A percentile compares a stretch with the other conserved stretches of the same genome.
phyloP scores from a whole-genome alignment of 768 basidiomycete genomes.

The Amanita brunnescens region DNA sequence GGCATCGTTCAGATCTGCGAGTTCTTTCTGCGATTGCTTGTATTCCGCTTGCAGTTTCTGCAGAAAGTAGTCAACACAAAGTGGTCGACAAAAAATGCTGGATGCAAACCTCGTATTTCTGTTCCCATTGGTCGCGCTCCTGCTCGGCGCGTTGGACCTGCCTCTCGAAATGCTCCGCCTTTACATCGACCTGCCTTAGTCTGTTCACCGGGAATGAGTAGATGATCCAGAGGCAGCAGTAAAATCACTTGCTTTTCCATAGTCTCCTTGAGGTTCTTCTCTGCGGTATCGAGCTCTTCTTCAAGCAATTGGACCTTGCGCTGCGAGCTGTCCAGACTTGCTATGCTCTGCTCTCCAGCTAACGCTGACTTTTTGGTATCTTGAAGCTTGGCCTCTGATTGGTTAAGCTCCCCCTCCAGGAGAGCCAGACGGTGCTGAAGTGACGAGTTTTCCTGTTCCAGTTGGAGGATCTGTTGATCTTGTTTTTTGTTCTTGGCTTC shows the following conservation, averaged over 20 bases:
- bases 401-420: slow-evolving; percentile 62
- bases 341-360: slow-evolving; percentile 64
- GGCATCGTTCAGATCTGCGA: slow-evolving; percentile 71
- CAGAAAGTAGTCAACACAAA: slow-evolving; percentile 6
- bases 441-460: slow-evolving; percentile 82
- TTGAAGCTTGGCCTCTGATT: slow-evolving; percentile 54
- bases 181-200: slow-evolving; percentile 93
- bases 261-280: slow-evolving; percentile 95
- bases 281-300: slow-evolving; percentile 90
- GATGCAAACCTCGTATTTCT: slow-evolving; percentile 75
- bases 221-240: slow-evolving; percentile 14
- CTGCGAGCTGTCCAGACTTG: slow-evolving; percentile 59
- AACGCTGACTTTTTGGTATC: slow-evolving; percentile 56
- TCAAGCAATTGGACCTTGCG: slow-evolving; percentile 90
- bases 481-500: slow-evolving; percentile 76
- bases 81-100: slow-evolving; percentile 3
- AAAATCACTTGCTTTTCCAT: slow-evolving; percentile 76
- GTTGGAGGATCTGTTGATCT: slow-evolving; percentile 65
- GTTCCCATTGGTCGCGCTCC: slow-evolving; percentile 90
- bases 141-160: slow-evolving; percentile 80
- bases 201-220: slow-evolving; percentile 30
- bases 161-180: slow-evolving; percentile 97
- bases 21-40: slow-evolving; percentile 62
- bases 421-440: slow-evolving; percentile 61
- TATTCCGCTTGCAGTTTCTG: slow-evolving; percentile 71